Evolutionary conservation across 2,329 filamentous ascomycete species (phyloP), one percentile per base, ranked within the genome.

Genomic region (Cercospora nicotianae): DNA sequence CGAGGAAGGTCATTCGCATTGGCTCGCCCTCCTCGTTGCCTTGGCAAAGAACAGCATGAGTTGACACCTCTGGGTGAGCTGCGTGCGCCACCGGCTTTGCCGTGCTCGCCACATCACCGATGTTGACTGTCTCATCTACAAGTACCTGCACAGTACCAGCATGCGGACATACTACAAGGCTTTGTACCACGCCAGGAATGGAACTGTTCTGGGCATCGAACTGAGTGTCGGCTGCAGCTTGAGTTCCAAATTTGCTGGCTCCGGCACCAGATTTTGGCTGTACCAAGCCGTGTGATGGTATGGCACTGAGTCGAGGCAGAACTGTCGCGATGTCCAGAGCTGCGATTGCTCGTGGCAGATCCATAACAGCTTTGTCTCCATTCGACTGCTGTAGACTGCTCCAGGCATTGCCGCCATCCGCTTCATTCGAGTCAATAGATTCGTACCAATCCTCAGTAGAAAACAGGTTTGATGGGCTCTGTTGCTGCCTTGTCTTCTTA

Each of bases 321-420:
- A 90, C 89, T 8, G 85, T 87, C 70, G 94, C 91, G 23, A 93
- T 85, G 78, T 96, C 92, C 55, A 95, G 81, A 71, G 91, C 87
- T 12, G 89, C 87, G 63, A 96, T 83, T 73, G 92, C 90, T 65
- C 87, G 83, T 0, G 92, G 91, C n/a, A 95, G 81, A 48, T 72
- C 70, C 10, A 63, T 57, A 16, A 72, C 33, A 42, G 26, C 59
- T n/a, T 63, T n/a, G 6, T 20, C 55, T 59, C 55, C 16, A 10
- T 26, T 59, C 30, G 55, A 33, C 30, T 59, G 16, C 31, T 58
- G 36, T 20, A 28, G 23, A 13, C 45, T 31, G 65, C 66, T 48
- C 31, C 30, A 53, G n/a, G 58, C 39, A 45, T 58, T 26, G 20
- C 55, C n/a, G 42, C 55, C 31, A 76, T 92, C 85, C 1, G 83